Evolutionary conservation across 1,284 basidiomycete genomes (phyloP).

Genomic region (Trametes hirsuta): DNA sequence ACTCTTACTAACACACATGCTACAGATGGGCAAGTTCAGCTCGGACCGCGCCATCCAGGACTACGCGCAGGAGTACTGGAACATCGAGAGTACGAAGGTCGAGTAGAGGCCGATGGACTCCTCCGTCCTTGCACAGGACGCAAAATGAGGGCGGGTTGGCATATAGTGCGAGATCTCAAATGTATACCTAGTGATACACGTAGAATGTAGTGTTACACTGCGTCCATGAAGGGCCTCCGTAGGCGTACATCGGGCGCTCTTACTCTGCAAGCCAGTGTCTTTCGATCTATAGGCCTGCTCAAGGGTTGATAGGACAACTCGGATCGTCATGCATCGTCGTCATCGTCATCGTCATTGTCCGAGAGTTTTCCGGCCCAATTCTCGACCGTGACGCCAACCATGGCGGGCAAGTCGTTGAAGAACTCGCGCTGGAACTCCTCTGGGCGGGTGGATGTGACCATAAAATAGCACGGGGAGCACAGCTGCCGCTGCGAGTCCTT

Average conservation of each 20-base stretch:
- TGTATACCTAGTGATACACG: constrained; percentile 5
- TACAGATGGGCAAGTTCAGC: constrained; percentile 92
- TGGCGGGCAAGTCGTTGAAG: constrained; percentile 6
- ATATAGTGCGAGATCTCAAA: not conserved
- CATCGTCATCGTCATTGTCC: too few species aligned
- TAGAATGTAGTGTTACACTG: not conserved
- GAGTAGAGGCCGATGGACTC: not conserved
- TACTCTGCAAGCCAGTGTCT: too few species aligned
- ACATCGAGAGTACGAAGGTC: constrained; percentile 37
- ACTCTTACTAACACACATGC: not conserved
- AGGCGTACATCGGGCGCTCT: too few species aligned
- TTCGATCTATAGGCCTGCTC: too few species aligned
- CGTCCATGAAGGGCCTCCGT: too few species aligned
- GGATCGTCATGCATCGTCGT: too few species aligned
- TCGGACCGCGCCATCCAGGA: constrained; percentile 89
- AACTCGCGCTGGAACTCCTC: constrained; percentile 8
- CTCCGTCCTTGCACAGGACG: not conserved
- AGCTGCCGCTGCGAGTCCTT: constrained; percentile 1
- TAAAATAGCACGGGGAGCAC: constrained; percentile 8
- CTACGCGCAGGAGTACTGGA: constrained; percentile 71
- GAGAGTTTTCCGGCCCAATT: not conserved
- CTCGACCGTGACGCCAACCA: constrained; percentile 13
- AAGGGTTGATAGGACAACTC: too few species aligned
- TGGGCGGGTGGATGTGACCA: constrained; percentile 3
- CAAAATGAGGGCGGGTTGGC: not conserved